Conservation (phyloP, 1,284 basidiomycete species). For the Ceratobasidium sp. region DNA sequence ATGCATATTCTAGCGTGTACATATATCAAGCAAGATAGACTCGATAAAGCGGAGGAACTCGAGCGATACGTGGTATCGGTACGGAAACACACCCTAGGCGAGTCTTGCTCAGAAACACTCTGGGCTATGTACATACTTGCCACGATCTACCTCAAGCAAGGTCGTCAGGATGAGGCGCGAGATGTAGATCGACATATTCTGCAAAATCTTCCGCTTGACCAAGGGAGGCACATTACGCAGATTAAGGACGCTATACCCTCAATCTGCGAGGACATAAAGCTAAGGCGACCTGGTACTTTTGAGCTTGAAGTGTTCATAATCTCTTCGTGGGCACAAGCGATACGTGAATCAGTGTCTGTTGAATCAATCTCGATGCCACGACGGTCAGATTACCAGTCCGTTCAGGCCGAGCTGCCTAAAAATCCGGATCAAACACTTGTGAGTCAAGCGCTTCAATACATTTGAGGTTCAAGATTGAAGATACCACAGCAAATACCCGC, state of each 20-base stretch:
- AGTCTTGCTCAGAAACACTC: neutral
- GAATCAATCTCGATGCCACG: too few species aligned
- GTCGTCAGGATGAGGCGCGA: neutral
- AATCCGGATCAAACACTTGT: too few species aligned
- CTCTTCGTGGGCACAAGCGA: neutral
- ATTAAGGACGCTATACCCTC: neutral
- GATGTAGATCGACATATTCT: neutral
- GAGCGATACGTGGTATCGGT: neutral
- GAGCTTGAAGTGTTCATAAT: neutral
- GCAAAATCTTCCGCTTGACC: neutral
- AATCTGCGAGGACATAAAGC: neutral
- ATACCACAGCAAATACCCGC: neutral
- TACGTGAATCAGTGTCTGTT: neutral
- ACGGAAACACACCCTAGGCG: neutral
- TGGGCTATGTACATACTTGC: neutral
- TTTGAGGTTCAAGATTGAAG: too few species aligned
- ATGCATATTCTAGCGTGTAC: neutral
- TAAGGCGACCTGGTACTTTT: neutral
- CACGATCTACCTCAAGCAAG: neutral
- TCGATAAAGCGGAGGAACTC: neutral
- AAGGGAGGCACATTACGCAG: too few species aligned
- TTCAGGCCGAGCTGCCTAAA: too few species aligned
- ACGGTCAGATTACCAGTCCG: too few species aligned
- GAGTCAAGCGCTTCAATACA: too few species aligned
- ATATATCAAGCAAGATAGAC: neutral